A percentile compares a stretch with the other conserved stretches of the same genome.
Conservation (phyloP, 306 rosid species). For the Begonia peltatifolia region DNA sequence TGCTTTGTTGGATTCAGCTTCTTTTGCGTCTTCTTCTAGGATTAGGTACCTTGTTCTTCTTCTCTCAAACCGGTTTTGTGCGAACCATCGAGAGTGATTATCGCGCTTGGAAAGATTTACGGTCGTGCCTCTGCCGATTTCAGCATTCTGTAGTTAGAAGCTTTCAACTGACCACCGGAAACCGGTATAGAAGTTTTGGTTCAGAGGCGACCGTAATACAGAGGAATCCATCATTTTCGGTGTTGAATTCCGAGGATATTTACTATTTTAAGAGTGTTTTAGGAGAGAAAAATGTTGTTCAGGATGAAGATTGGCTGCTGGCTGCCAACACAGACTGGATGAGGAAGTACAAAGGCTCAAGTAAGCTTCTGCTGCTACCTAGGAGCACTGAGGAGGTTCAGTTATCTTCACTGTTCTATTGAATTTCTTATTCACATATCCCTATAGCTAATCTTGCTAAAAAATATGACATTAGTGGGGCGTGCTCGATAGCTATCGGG, state of each 20-base stretch:
- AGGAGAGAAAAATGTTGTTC: conserved; percentile 64
- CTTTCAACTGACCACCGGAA: conserved; percentile 10
- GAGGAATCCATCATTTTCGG: conserved; percentile 47
- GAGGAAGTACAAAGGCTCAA: conserved; percentile 71
- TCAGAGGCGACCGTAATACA: conserved; percentile 26
- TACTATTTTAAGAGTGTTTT: conserved; percentile 45
- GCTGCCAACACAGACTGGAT: conserved; percentile 84
- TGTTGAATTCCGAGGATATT: conserved; percentile 53
- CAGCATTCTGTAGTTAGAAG: conserved; percentile 10
- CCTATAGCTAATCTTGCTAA: too few species aligned
- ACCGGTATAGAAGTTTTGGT: conserved; percentile 26
- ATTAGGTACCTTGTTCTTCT: not conserved
- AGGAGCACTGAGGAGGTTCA: conserved; percentile 65
- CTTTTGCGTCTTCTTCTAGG: not conserved
- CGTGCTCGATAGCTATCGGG: too few species aligned
- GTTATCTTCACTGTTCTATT: conserved; percentile 9
- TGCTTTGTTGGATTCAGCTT: not conserved
- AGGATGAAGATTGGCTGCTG: conserved; percentile 61
- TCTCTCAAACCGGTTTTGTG: not conserved
- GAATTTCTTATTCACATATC: too few species aligned
- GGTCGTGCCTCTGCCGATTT: conserved; percentile 12
- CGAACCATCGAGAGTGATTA: not conserved
- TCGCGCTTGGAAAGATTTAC: conserved; percentile 5
- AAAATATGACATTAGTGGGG: too few species aligned
- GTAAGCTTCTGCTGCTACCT: conserved; percentile 67